Conservation (phyloP, 2,329 filamentous ascomycete genomes). For the Xylaria sp. region DNA sequence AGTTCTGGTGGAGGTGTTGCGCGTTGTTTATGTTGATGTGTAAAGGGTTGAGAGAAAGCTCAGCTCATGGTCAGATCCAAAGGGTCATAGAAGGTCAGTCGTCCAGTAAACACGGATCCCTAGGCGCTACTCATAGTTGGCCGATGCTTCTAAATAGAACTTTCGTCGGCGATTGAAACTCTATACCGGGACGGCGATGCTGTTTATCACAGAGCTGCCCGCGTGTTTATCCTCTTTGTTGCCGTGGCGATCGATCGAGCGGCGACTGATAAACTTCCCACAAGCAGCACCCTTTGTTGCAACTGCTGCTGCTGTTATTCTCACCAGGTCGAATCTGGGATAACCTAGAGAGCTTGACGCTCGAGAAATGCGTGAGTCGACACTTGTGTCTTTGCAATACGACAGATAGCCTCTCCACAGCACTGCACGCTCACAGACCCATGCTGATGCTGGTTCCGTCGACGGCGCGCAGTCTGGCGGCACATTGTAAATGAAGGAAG, state of each 20-base stretch:
- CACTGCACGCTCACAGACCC: neutral
- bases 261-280: neutral
- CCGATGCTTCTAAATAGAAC: too few relatives aligned
- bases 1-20: neutral
- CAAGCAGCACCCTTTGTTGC: slow-evolving; percentile 10
- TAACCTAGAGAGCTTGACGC: neutral
- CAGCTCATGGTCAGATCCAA: slow-evolving; percentile 3
- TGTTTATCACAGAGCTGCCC: neutral
- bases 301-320: slow-evolving; percentile 5
- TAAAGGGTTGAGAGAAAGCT: neutral
- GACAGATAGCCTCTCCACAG: neutral
- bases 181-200: too few relatives aligned
- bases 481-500: neutral
- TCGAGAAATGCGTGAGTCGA: neutral
- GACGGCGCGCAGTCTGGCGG: neutral
- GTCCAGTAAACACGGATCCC: neutral
- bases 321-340: slow-evolving; percentile 2
- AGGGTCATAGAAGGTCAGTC: neutral
- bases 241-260: neutral
- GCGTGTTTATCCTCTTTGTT: slow-evolving; percentile 12
- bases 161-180: too few relatives aligned
- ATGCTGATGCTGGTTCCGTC: neutral
- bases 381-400: neutral
- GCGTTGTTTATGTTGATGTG: neutral
- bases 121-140: too few relatives aligned